These are phyloP conservation scores for Pseudogymnoascus sp. DNA, from an alignment of 2,329 filamentous ascomycete genomes.

Conservation along the genomic window DNA sequence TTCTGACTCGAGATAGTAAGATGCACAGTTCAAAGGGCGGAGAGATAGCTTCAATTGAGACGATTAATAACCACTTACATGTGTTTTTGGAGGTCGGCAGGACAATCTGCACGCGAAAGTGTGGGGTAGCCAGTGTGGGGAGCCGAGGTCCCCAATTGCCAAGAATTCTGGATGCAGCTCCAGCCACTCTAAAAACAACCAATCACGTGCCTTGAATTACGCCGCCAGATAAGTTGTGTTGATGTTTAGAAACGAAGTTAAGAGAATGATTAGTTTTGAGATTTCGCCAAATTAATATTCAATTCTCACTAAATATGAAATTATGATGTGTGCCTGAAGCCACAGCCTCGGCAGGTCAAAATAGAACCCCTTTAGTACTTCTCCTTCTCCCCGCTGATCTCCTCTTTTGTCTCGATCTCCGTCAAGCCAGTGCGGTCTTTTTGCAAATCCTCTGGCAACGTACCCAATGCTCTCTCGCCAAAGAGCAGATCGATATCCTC, in stretches of 20 bases:
- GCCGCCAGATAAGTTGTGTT: not conserved
- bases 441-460: conserved; percentile 35
- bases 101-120: not conserved
- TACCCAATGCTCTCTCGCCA: conserved; percentile 40
- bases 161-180: not conserved
- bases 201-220: not conserved
- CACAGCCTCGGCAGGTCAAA: not conserved
- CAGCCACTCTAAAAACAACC: not conserved
- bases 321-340: not conserved
- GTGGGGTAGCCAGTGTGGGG: not conserved
- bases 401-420: not conserved
- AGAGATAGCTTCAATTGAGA: not conserved
- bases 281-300: not conserved
- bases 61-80: not conserved
- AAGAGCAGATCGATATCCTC: conserved; percentile 53
- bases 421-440: conserved; percentile 14
- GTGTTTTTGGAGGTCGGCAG: not conserved
- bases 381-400: not conserved
- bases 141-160: not conserved
- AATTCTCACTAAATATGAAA: conserved; percentile 4
- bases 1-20: not conserved
- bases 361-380: not conserved
- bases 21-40: not conserved
- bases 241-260: not conserved
- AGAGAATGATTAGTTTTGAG: not conserved